phyloP scores from a whole-genome alignment of 345 rosid species.

The Eucalyptus lansdowneana region DNA sequence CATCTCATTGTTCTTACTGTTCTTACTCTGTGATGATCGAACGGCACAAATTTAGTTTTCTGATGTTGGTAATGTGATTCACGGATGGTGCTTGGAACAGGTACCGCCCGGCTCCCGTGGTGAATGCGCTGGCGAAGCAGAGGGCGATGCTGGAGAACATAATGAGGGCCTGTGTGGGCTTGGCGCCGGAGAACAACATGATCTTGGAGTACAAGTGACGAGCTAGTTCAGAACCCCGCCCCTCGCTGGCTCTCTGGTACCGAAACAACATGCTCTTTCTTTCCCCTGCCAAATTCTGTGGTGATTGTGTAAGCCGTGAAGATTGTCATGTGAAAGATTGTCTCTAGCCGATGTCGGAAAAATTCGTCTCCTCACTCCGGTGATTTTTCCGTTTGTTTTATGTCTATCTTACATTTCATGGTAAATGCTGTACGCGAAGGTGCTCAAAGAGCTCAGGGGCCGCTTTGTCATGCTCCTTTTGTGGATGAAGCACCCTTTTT shows the following conservation, averaged over 20 bases:
- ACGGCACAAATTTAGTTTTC: not conserved
- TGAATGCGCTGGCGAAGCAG: conserved; percentile 92
- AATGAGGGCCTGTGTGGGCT: conserved; percentile 81
- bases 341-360: not conserved
- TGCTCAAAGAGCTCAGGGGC: not conserved
- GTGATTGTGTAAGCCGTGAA: not conserved
- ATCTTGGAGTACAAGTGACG: conserved; percentile 91
- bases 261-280: not conserved
- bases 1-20: not conserved
- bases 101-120: conserved; percentile 98
- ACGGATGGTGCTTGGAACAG: conserved; percentile 3
- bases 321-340: too few relatives aligned
- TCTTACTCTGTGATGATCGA: not conserved
- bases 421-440: not conserved
- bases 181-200: conserved; percentile 99
- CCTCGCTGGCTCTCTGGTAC: not conserved
- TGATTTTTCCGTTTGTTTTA: not conserved
- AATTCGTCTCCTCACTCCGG: not conserved
- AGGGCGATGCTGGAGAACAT: conserved; percentile 97
- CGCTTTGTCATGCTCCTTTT: not conserved
- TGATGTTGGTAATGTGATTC: not conserved
- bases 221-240: not conserved
- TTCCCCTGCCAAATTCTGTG: not conserved
- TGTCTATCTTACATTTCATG: not conserved
- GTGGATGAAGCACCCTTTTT: not conserved